phyloP scores from a whole-genome alignment of 441 rosid species.

The Eruca vesicaria region DNA sequence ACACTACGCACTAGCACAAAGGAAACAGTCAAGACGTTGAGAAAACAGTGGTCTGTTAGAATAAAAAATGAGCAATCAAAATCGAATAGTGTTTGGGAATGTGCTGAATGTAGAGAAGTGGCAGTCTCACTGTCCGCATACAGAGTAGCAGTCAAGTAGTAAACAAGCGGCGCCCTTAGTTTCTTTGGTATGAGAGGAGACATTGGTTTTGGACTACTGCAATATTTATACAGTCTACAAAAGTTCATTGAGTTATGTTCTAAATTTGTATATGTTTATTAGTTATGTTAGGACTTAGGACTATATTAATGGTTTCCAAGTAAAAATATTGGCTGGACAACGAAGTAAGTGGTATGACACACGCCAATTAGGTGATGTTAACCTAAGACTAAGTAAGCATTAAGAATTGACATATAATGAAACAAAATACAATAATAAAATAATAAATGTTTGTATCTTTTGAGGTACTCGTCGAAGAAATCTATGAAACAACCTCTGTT shows the following conservation, averaged over 20 bases:
- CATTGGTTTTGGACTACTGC: slow-evolving; percentile 7
- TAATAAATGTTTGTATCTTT: not conserved
- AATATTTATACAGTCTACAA: not conserved
- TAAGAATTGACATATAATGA: not conserved
- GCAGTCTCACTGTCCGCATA: slow-evolving; percentile 1
- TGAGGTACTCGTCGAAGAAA: not conserved
- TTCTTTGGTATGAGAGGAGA: not conserved
- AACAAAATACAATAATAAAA: not conserved
- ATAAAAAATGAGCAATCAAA: not conserved
- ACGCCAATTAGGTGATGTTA: not conserved
- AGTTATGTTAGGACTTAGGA: not conserved
- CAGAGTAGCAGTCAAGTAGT: slow-evolving; percentile 16
- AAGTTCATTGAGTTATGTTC: not conserved
- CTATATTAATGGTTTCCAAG: not conserved
- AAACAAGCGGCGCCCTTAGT: slow-evolving; percentile 30
- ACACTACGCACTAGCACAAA: slow-evolving; percentile 1
- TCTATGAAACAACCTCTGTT: not conserved
- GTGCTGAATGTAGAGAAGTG: slow-evolving; percentile 8
- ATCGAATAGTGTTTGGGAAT: not conserved
- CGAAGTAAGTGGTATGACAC: not conserved
- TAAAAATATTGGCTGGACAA: not conserved
- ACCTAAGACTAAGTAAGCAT: not conserved
- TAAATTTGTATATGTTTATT: not conserved
- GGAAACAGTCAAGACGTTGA: not conserved
- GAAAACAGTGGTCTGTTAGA: slow-evolving; percentile 9